Percentiles rank a stretch among this genome's conserved stretches.
Conservation (phyloP, 495 filamentous ascomycete species). For the Chaetomidium leptoderma region DNA sequence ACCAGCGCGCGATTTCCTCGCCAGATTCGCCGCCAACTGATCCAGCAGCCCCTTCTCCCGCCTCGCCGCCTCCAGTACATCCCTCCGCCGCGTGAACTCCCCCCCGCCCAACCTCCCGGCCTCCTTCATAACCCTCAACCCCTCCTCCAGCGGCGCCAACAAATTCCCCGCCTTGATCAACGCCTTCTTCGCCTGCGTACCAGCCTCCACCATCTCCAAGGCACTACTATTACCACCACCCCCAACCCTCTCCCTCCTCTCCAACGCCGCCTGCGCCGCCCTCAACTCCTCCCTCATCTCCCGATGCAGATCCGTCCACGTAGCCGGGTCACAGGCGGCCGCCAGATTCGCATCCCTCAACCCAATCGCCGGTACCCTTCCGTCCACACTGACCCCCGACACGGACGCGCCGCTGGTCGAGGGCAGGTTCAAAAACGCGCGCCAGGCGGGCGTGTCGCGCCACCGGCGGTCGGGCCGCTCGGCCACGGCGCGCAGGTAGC, state of each 20-base stretch:
- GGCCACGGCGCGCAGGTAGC: slow-evolving; percentile 79
- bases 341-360: slow-evolving; percentile 34
- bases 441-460: slow-evolving; percentile 81
- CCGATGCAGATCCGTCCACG: slow-evolving; percentile 82
- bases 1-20: slow-evolving; percentile 35
- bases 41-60: slow-evolving; percentile 87
- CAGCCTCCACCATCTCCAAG: slow-evolving; percentile 58
- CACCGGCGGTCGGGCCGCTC: slow-evolving; percentile 70
- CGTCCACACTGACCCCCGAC: slow-evolving; percentile 46
- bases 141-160: slow-evolving; percentile 64
- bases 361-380: slow-evolving; percentile 36
- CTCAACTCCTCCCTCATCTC: slow-evolving; percentile 81
- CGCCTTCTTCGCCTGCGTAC: slow-evolving; percentile 73
- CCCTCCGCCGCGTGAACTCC: slow-evolving; percentile 76
- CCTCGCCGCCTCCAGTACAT: slow-evolving; percentile 69
- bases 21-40: slow-evolving; percentile 68
- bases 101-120: slow-evolving; percentile 65
- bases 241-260: slow-evolving; percentile 67
- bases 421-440: slow-evolving; percentile 81
- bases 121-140: slow-evolving; percentile 53
- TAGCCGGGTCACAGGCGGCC: slow-evolving; percentile 65
- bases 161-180: slow-evolving; percentile 70
- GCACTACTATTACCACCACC: no score
- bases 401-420: slow-evolving; percentile 22
- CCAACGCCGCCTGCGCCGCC: slow-evolving; percentile 71